Evolutionary conservation across 108 stramenopile genomes (phyloP).

Genomic region (Pseudonitzschia delicatissima): DNA sequence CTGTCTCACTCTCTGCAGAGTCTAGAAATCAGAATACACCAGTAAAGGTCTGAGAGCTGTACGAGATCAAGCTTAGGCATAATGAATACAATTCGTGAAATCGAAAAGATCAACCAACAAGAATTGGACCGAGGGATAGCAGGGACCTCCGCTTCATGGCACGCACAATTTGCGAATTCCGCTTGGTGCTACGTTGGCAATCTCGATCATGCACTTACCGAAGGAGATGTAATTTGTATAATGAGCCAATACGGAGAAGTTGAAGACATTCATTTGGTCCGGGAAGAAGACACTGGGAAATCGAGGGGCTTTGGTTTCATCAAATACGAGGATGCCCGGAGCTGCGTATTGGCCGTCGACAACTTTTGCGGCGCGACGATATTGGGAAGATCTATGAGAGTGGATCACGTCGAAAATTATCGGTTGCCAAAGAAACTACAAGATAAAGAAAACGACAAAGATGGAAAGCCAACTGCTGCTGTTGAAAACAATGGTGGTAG

Average conservation of each 20-base stretch:
- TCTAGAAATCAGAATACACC: too few species aligned
- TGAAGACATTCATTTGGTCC: conserved; percentile 94
- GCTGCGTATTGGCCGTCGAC: conserved; percentile 96
- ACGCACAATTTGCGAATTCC: conserved; percentile 85
- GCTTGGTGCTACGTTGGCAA: conserved; percentile 97
- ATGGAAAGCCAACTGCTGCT: not conserved
- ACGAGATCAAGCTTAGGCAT: too few species aligned
- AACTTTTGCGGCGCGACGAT: conserved; percentile 86
- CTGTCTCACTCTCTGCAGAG: too few species aligned
- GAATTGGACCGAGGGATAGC: conserved; percentile 86
- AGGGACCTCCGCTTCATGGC: conserved; percentile 94
- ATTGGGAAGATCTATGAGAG: conserved; percentile 83
- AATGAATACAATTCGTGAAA: conserved; percentile 88
- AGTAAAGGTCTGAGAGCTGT: too few species aligned
- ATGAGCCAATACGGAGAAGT: conserved; percentile 90
- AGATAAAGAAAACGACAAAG: conserved; percentile 48
- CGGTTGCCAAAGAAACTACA: conserved; percentile 87
- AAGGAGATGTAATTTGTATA: conserved; percentile 94
- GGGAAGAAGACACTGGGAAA: conserved; percentile 94
- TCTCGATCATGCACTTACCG: conserved; percentile 82
- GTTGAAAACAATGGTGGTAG: conserved; percentile 27
- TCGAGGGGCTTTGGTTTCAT: conserved; percentile 84
- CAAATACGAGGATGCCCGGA: conserved; percentile 91
- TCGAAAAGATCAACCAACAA: conserved; percentile 86
- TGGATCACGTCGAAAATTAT: conserved; percentile 98